phyloP scores from a whole-genome alignment of 805 yeast species.

The Komagataella ulmi region DNA sequence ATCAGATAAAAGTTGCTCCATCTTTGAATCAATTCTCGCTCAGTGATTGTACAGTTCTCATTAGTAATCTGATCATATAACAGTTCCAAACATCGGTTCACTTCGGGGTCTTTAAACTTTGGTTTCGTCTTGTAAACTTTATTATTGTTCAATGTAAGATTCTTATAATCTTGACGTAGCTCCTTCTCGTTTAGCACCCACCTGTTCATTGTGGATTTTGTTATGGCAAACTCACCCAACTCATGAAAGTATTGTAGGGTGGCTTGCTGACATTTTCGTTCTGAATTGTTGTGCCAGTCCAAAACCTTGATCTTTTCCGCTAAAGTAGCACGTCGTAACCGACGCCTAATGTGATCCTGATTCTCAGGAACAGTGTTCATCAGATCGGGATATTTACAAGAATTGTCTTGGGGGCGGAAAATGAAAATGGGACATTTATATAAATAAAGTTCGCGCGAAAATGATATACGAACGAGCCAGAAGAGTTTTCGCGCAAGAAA shows the following conservation, averaged over 20 bases:
- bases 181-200: conserved; percentile 22
- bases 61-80: conserved; percentile 22
- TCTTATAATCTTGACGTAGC: conserved; percentile 15
- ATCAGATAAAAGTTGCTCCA: conserved; percentile 13
- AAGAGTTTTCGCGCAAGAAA: background rate
- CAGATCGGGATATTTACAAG: background rate
- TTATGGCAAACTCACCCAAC: conserved; percentile 18
- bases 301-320: conserved; percentile 21
- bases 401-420: background rate
- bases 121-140: conserved; percentile 18
- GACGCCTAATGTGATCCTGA: conserved; percentile 1
- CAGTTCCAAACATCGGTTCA: conserved; percentile 21
- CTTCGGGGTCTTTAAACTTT: conserved; percentile 16
- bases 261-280: conserved; percentile 18
- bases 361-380: background rate
- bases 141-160: conserved; percentile 13
- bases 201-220: conserved; percentile 24
- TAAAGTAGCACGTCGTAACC: conserved; percentile 21
- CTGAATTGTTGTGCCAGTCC: conserved; percentile 20
- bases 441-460: background rate
- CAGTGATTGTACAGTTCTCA: conserved; percentile 15
- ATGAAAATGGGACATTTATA: background rate
- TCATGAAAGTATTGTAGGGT: conserved; percentile 20
- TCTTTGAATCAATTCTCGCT: conserved; percentile 16
- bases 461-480: background rate